Percentiles rank a stretch among this genome's conserved stretches.
These are phyloP conservation scores for Bryum argenteum DNA, from an alignment of 225 moss, liverwort and hornwort genomes.

Conservation along the genomic window DNA sequence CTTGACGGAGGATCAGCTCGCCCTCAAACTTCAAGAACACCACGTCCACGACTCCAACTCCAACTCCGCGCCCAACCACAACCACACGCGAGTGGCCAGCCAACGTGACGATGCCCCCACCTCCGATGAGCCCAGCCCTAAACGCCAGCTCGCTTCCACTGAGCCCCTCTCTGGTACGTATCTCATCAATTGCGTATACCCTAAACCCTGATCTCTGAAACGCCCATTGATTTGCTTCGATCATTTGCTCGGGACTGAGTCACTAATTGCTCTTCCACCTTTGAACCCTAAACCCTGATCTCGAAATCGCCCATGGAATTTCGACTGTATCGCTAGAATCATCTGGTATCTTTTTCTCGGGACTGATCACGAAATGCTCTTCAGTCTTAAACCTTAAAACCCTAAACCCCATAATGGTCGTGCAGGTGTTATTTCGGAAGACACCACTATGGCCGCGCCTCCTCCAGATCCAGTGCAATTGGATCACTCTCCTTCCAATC, in stretches of 20 bases:
- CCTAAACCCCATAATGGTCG: neutral
- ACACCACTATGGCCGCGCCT: constrained; percentile 33
- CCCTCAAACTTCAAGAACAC: constrained; percentile 46
- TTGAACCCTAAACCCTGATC: neutral
- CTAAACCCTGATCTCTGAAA: neutral
- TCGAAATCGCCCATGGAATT: neutral
- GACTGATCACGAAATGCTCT: too few species aligned
- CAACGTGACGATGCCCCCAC: constrained; percentile 46
- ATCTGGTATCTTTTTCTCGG: too few species aligned
- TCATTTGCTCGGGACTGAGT: neutral
- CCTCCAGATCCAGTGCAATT: constrained; percentile 12
- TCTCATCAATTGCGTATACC: too few species aligned
- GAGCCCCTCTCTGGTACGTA: neutral
- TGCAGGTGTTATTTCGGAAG: constrained; percentile 35
- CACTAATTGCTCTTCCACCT: neutral
- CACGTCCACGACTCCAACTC: constrained; percentile 48
- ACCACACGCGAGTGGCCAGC: constrained; percentile 56
- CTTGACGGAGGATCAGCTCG: constrained; percentile 71
- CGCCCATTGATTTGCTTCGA: neutral
- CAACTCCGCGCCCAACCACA: constrained; percentile 17
- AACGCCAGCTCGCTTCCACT: constrained; percentile 49
- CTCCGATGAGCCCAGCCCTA: constrained; percentile 51
- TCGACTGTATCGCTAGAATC: neutral
- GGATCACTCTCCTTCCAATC: constrained; percentile 17
- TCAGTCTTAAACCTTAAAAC: neutral